A percentile compares a stretch with the other conserved stretches of the same genome.
phyloP scores from a whole-genome alignment of 2,329 filamentous ascomycete genomes.

The Domatiomyces catenatus region DNA sequence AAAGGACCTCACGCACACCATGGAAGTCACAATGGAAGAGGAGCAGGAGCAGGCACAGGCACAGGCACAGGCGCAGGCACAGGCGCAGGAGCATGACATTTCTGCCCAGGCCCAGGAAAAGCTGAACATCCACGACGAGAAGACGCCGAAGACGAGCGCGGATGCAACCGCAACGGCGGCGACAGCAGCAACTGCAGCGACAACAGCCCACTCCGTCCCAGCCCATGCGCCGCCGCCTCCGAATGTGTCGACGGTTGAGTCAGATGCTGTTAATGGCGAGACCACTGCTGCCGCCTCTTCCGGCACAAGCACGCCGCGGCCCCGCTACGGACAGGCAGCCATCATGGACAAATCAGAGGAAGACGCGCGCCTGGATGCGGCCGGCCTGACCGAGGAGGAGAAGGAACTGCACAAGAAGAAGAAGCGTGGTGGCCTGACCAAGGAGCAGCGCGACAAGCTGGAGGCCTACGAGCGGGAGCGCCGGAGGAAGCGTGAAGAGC shows the following conservation, averaged over 20 bases:
- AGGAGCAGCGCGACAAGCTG: constrained; percentile 87
- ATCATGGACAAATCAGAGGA: constrained; percentile 82
- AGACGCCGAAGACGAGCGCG: constrained; percentile 30
- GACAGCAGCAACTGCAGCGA: constrained; percentile 7
- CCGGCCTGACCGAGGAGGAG: constrained; percentile 54
- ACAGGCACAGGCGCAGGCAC: too few species aligned
- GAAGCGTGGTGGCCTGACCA: constrained; percentile 72
- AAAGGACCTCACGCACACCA: constrained; percentile 94
- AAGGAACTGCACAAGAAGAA: constrained; percentile 67
- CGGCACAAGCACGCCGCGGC: constrained; percentile 33
- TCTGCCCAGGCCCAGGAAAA: constrained; percentile 38
- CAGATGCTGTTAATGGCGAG: constrained; percentile 7
- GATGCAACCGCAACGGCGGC: constrained; percentile 11
- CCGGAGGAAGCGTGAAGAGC: constrained; percentile 68
- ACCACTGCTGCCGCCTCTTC: constrained; percentile 18
- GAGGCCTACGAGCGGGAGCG: constrained; percentile 79
- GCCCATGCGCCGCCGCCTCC: constrained; percentile 10
- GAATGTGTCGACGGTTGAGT: constrained; percentile 5
- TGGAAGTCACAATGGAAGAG: constrained; percentile 88
- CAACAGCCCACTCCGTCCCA: constrained; percentile 3
- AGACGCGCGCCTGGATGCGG: constrained; percentile 48
- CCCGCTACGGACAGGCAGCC: constrained; percentile 58
- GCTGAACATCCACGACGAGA: constrained; percentile 30
- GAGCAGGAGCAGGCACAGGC: constrained; percentile 64
- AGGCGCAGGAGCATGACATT: constrained; percentile 34